These are phyloP conservation scores for Monosporascus sp. DNA, from an alignment of 2,329 filamentous ascomycete species.

Conservation along the genomic window DNA sequence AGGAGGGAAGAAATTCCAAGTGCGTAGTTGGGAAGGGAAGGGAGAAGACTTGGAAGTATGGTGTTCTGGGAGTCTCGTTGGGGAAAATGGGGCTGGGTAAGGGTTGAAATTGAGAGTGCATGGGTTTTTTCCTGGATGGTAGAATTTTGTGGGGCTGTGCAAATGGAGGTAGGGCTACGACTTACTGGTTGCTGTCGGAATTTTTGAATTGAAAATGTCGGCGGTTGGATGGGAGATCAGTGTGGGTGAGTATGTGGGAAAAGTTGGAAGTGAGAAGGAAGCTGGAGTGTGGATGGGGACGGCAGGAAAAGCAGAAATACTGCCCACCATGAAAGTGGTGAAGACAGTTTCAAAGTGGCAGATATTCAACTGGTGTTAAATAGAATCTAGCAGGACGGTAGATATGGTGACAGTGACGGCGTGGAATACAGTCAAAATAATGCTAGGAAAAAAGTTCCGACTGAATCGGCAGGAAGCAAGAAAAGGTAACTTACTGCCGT, in stretches of 20 bases:
- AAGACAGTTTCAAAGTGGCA: neutral
- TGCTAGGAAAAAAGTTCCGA: too few species aligned
- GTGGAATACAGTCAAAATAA: neutral
- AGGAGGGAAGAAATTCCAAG: neutral
- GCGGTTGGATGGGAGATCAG: too few species aligned
- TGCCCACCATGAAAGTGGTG: neutral
- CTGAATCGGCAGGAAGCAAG: too few species aligned
- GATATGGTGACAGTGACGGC: neutral
- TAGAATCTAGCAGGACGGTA: neutral
- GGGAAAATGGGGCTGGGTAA: neutral
- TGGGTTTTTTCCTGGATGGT: too few species aligned
- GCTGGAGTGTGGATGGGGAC: neutral
- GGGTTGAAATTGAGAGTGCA: too few species aligned
- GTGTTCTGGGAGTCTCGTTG: neutral
- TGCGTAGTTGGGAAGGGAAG: neutral
- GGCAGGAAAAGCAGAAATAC: neutral
- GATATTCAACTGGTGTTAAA: neutral
- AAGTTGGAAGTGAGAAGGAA: neutral
- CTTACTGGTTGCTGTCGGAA: too few species aligned
- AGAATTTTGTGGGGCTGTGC: too few species aligned
- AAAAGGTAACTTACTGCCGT: too few species aligned
- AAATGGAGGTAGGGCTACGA: too few species aligned
- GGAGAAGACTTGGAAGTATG: neutral
- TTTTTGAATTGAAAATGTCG: too few species aligned
- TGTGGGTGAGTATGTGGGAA: neutral